phyloP scores from a whole-genome alignment of 2,329 filamentous ascomycete genomes.

The Ophiostoma ulmi region DNA sequence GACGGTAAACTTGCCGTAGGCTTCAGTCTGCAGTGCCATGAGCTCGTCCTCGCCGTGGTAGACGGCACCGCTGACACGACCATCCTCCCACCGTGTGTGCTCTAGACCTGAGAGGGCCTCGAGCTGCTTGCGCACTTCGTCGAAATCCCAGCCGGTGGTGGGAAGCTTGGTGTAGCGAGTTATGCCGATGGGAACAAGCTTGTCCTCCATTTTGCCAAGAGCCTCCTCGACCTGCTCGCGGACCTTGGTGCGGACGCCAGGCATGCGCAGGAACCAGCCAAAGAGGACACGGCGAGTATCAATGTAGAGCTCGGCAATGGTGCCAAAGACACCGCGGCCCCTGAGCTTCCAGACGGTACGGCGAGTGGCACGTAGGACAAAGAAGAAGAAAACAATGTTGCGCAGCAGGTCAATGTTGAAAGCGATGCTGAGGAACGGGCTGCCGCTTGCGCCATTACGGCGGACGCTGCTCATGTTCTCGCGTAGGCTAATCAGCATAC shows the following conservation, averaged over 20 bases:
- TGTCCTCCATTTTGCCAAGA: conserved; percentile 72
- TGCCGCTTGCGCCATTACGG: conserved; percentile 44
- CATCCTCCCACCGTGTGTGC: conserved; percentile 95
- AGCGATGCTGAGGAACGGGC: conserved; percentile 47
- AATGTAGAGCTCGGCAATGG: conserved; percentile 67
- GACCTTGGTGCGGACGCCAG: conserved; percentile 80
- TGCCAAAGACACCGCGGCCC: conserved; percentile 81
- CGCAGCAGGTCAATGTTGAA: conserved; percentile 70
- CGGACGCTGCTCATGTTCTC: conserved; percentile 60
- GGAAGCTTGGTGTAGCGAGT: conserved; percentile 68
- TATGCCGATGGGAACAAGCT: conserved; percentile 70
- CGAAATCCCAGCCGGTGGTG: conserved; percentile 74
- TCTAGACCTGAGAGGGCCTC: conserved; percentile 76
- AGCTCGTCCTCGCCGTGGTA: conserved; percentile 88
- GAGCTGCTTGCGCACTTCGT: conserved; percentile 75
- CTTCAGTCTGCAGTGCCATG: conserved; percentile 80
- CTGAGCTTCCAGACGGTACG: conserved; percentile 78
- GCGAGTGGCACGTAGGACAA: conserved; percentile 76
- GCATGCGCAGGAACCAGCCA: conserved; percentile 77
- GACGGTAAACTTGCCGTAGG: conserved; percentile 90
- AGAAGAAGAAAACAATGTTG: conserved; percentile 84
- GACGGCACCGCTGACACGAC: conserved; percentile 86
- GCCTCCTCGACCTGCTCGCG: conserved; percentile 77
- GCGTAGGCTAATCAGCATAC: conserved; percentile 65
- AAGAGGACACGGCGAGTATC: conserved; percentile 69